Conservation (phyloP, 805 yeast genomes). For the Candida succiphila region DNA sequence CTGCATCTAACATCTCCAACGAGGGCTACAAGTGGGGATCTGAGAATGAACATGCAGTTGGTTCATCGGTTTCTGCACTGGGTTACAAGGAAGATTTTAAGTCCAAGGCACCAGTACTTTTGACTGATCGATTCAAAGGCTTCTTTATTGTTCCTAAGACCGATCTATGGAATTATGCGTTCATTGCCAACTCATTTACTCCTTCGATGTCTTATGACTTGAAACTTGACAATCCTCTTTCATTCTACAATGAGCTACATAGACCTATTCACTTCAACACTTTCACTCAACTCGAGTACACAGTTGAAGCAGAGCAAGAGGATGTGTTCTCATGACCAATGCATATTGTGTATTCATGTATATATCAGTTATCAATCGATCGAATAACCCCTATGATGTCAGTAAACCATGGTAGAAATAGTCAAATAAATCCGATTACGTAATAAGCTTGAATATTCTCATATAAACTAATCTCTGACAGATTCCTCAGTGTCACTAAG, state of each 20-base stretch:
- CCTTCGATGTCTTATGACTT: slow-evolving; percentile 47
- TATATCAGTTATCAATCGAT: too few relatives aligned
- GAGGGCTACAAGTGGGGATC: slow-evolving; percentile 78
- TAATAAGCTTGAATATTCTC: too few relatives aligned
- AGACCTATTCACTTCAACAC: slow-evolving; percentile 81
- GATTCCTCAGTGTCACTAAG: too few relatives aligned
- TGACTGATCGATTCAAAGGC: slow-evolving; percentile 72
- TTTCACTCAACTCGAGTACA: slow-evolving; percentile 52
- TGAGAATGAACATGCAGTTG: slow-evolving; percentile 43
- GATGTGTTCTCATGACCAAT: slow-evolving; percentile 41
- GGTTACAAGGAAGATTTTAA: slow-evolving; percentile 61
- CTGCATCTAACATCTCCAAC: slow-evolving; percentile 50
- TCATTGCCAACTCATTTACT: slow-evolving; percentile 79
- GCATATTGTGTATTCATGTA: too few relatives aligned
- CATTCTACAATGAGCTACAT: slow-evolving; percentile 78
- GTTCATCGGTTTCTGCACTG: slow-evolving; percentile 52
- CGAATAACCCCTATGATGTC: too few relatives aligned
- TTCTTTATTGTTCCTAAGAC: slow-evolving; percentile 79
- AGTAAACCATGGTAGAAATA: too few relatives aligned
- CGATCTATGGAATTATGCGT: slow-evolving; percentile 84
- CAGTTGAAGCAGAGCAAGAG: slow-evolving; percentile 58
- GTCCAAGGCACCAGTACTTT: slow-evolving; percentile 51
- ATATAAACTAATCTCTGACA: too few relatives aligned
- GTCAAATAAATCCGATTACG: too few relatives aligned
- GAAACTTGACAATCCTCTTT: slow-evolving; percentile 70